Conservation (phyloP, 805 yeast genomes). For the Starmera dryadoides region DNA sequence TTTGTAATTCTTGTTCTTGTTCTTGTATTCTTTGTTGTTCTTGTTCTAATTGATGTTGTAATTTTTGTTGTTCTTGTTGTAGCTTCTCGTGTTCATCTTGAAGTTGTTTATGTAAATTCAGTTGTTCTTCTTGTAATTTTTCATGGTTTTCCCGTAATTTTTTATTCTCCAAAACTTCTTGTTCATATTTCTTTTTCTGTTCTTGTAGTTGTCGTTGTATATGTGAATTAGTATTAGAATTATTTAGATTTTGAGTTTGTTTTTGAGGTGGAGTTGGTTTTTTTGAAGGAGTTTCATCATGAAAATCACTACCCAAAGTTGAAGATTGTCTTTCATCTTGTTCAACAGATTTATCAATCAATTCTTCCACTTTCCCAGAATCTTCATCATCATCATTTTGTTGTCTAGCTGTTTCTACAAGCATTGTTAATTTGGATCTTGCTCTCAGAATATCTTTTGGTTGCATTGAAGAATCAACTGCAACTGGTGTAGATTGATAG, state of each 20-base stretch:
- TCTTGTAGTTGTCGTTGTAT: too few species aligned
- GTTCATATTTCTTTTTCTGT: too few species aligned
- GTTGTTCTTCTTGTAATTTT: background rate
- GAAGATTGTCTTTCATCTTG: background rate
- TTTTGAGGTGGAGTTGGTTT: background rate
- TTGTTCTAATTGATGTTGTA: constrained; percentile 4
- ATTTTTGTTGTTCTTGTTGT: background rate
- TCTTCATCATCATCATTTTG: constrained; percentile 1
- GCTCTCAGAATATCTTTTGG: constrained; percentile 20
- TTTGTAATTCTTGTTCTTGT: background rate
- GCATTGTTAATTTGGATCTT: constrained; percentile 15
- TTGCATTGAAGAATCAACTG: constrained; percentile 7
- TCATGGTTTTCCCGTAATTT: too few species aligned
- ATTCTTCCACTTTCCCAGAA: background rate
- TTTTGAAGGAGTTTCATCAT: background rate
- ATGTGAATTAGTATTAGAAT: too few species aligned
- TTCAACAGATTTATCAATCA: background rate
- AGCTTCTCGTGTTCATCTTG: background rate
- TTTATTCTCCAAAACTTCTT: too few species aligned
- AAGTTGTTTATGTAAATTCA: background rate
- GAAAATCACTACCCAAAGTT: background rate
- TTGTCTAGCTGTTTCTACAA: constrained; percentile 10
- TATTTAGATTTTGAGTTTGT: too few species aligned
- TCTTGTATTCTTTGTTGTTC: constrained; percentile 7
- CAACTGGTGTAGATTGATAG: constrained; percentile 20